phyloP scores from a whole-genome alignment of 345 rosid species.

The Linum tenue region DNA sequence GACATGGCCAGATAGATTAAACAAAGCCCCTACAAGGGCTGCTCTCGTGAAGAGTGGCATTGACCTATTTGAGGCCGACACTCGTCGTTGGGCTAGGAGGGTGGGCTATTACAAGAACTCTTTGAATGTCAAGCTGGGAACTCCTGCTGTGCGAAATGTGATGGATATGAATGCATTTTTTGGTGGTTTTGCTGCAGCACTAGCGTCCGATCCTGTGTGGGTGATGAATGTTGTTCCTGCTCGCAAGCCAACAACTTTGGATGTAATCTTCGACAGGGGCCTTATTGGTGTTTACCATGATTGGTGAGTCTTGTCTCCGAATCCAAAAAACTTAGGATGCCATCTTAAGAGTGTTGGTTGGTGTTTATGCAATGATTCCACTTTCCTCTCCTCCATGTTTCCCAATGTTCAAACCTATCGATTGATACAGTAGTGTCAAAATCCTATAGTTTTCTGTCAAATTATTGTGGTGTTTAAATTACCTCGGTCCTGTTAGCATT shows the following conservation, averaged over 20 bases:
- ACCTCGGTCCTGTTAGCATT: background rate
- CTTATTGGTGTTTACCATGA: constrained; percentile 82
- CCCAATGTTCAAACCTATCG: background rate
- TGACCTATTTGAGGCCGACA: constrained; percentile 82
- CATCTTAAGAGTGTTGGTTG: background rate
- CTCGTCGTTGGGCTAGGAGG: constrained; percentile 78
- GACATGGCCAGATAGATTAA: constrained; percentile 77
- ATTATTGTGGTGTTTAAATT: background rate
- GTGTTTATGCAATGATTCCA: background rate
- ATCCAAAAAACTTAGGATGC: background rate
- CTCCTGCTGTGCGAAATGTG: constrained; percentile 62
- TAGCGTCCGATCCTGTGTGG: constrained; percentile 76
- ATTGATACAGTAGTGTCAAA: background rate
- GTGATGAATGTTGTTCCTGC: constrained; percentile 93
- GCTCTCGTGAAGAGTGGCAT: constrained; percentile 53
- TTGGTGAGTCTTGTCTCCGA: constrained; percentile 39
- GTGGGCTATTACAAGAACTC: constrained; percentile 69
- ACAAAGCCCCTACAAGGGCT: constrained; percentile 59
- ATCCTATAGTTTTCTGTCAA: background rate
- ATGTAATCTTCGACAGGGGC: constrained; percentile 75
- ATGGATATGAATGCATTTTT: constrained; percentile 97
- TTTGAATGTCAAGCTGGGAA: constrained; percentile 58
- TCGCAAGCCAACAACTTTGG: constrained; percentile 65
- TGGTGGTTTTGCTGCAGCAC: constrained; percentile 91
- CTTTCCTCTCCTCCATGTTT: background rate